Evolutionary conservation across 208 protist genomes (phyloP).

Genomic region (Acanthamoeba royreba): DNA sequence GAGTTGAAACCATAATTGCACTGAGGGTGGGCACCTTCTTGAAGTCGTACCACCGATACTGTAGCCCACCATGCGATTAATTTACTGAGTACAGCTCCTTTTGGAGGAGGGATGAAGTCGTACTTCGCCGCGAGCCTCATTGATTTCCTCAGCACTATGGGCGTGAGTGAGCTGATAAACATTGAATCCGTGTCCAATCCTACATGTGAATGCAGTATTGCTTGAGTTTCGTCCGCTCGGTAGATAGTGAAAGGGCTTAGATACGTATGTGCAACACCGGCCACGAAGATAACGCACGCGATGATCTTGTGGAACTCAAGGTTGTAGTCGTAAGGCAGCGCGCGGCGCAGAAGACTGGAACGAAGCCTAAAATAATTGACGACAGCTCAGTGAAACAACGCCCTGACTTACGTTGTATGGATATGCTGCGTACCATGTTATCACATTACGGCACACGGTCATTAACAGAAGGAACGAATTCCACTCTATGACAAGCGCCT

Average conservation of each 20-base stretch:
- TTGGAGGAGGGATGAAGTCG: not conserved
- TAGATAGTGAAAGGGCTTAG: not conserved
- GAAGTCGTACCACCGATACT: not conserved
- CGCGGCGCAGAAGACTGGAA: constrained; percentile 50
- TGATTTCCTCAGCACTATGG: constrained; percentile 40
- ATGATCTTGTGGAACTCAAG: constrained; percentile 72
- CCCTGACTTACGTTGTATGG: not conserved
- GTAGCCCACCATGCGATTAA: not conserved
- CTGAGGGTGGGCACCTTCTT: not conserved
- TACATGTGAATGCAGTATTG: not conserved
- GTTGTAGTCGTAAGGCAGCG: constrained; percentile 75
- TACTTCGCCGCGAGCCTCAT: not conserved
- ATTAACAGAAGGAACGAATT: constrained; percentile 71
- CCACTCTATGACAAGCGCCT: constrained; percentile 56
- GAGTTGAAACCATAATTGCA: not conserved
- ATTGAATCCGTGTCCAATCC: not conserved
- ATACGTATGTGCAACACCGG: constrained; percentile 62
- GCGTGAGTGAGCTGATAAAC: not conserved
- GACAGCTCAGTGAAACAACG: not conserved
- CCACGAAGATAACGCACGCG: constrained; percentile 64
- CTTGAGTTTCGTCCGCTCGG: not conserved
- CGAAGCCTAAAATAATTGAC: not conserved
- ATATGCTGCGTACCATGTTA: constrained; percentile 42
- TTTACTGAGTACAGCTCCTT: not conserved
- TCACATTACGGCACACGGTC: constrained; percentile 73